These are phyloP conservation scores for Malassezia cuniculi DNA, from an alignment of 1,284 basidiomycete genomes.

Conservation along the genomic window DNA sequence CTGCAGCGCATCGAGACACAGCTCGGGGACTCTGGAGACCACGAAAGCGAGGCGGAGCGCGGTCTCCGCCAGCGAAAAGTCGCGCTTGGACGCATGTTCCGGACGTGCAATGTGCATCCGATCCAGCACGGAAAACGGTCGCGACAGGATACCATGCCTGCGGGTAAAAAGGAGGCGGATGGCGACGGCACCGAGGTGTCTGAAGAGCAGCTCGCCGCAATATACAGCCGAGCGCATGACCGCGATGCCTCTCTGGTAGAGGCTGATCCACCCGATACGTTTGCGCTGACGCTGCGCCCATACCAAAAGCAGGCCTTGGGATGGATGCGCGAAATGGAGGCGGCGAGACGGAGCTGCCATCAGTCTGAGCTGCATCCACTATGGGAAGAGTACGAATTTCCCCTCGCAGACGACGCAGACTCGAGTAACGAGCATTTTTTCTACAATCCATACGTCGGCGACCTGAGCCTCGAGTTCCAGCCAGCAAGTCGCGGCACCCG, in stretches of 20 bases:
- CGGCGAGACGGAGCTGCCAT: not conserved
- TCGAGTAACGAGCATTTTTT: slow-evolving; percentile 18
- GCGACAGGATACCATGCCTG: no score
- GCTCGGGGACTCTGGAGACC: slow-evolving; percentile 49
- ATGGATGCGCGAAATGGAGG: slow-evolving; percentile 87
- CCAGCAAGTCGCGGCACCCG: slow-evolving; percentile 63
- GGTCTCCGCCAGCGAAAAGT: slow-evolving; percentile 62
- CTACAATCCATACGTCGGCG: slow-evolving; percentile 54
- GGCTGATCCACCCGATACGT: slow-evolving; percentile 69
- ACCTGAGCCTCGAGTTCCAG: slow-evolving; percentile 75
- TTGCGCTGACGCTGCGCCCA: slow-evolving; percentile 60
- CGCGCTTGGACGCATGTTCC: slow-evolving; percentile 42
- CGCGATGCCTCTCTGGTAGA: slow-evolving; percentile 64
- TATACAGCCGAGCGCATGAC: slow-evolving; percentile 55
- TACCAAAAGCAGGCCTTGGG: slow-evolving; percentile 94
- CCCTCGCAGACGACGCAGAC: slow-evolving; percentile 15
- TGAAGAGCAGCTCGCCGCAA: slow-evolving; percentile 22
- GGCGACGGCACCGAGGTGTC: slow-evolving; percentile 37
- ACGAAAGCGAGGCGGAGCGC: slow-evolving; percentile 63
- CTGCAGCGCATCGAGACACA: slow-evolving; percentile 2
- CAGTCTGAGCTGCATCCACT: slow-evolving; percentile 64
- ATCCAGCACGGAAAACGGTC: not conserved
- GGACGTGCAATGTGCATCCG: slow-evolving; percentile 24
- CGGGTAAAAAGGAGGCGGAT: slow-evolving; percentile 15
- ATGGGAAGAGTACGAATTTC: slow-evolving; percentile 65